These are phyloP conservation scores for Acacia melanoxylon DNA, from an alignment of 306 rosid genomes.

Conservation along the genomic window DNA sequence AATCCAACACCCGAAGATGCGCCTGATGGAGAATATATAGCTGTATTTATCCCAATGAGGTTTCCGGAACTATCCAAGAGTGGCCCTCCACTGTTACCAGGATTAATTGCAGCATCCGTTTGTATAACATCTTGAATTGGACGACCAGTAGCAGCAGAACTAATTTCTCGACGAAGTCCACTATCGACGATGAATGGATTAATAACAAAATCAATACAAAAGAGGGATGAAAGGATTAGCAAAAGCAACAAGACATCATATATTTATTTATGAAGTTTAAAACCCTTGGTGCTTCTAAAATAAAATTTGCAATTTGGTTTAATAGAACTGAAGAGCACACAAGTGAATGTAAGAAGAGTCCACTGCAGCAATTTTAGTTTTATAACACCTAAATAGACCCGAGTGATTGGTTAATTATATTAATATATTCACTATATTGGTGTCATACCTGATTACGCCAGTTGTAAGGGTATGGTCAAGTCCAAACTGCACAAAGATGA, in stretches of 20 bases:
- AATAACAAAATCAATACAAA: conserved; percentile 15
- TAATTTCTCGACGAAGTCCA: conserved; percentile 97
- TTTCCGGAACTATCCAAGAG: conserved; percentile 95
- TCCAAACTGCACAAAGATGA: conserved; percentile 75
- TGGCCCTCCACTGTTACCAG: conserved; percentile 99
- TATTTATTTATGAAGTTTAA: background rate
- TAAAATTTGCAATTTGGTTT: background rate
- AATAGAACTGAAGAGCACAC: background rate
- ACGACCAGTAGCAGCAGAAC: conserved; percentile 99
- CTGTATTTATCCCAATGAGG: conserved; percentile 96
- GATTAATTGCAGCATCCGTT: conserved; percentile 99
- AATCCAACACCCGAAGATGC: conserved; percentile 99
- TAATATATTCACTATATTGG: conserved; percentile 10
- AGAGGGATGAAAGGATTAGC: background rate
- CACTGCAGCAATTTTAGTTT: conserved; percentile 15
- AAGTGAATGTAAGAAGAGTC: background rate
- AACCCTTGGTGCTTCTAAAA: background rate
- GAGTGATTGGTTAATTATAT: background rate
- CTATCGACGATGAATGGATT: conserved; percentile 43
- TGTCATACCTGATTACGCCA: conserved; percentile 78
- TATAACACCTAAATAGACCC: conserved; percentile 6
- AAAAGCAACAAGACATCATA: background rate
- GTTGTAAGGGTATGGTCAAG: conserved; percentile 62
- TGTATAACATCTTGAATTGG: conserved; percentile 99
- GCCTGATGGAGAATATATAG: conserved; percentile 97